Conservation (phyloP, 2,329 filamentous ascomycete genomes). For the Biscogniauxia sp. region DNA sequence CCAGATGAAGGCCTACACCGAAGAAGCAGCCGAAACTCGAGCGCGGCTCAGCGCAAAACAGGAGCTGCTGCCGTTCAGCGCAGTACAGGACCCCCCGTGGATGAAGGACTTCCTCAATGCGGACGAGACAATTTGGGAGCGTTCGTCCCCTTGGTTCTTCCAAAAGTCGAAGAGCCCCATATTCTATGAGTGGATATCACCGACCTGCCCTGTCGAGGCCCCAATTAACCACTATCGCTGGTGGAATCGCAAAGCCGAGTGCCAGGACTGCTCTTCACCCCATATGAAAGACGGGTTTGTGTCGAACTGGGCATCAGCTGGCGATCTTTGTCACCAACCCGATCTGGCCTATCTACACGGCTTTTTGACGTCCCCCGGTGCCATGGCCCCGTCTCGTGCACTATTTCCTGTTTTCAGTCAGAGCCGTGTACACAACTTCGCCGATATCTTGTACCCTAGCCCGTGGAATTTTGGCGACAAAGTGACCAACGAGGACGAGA, state of each 20-base stretch:
- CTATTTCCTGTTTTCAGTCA: slow-evolving; percentile 57
- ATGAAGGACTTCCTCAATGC: slow-evolving; percentile 20
- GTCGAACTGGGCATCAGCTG: slow-evolving; percentile 38
- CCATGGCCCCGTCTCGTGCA: slow-evolving; percentile 41
- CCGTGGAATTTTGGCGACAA: slow-evolving; percentile 40
- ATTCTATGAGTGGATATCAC: slow-evolving; percentile 36
- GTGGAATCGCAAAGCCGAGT: slow-evolving; percentile 39
- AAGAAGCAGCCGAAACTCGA: slow-evolving; percentile 20
- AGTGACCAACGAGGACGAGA: slow-evolving; percentile 36
- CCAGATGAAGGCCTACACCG: slow-evolving; percentile 37
- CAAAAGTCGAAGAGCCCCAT: slow-evolving; percentile 30
- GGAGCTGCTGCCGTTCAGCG: slow-evolving; percentile 21
- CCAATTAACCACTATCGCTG: slow-evolving; percentile 39
- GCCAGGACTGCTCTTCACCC: slow-evolving; percentile 34
- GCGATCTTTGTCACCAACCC: slow-evolving; percentile 51
- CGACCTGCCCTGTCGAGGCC: slow-evolving; percentile 46
- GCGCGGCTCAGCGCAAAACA: slow-evolving; percentile 27
- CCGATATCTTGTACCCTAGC: slow-evolving; percentile 47
- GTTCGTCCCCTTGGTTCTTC: slow-evolving; percentile 25
- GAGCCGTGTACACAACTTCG: slow-evolving; percentile 52
- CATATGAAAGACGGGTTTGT: slow-evolving; percentile 41
- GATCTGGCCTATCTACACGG: slow-evolving; percentile 50
- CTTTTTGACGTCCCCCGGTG: slow-evolving; percentile 46
- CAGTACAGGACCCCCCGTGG: slow-evolving; percentile 24
- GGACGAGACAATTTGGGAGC: slow-evolving; percentile 24